Evolutionary conservation across 495 filamentous ascomycete genomes (phyloP), one percentile per base, ranked within the genome.

Genomic region (Aspergillus ostianus): DNA sequence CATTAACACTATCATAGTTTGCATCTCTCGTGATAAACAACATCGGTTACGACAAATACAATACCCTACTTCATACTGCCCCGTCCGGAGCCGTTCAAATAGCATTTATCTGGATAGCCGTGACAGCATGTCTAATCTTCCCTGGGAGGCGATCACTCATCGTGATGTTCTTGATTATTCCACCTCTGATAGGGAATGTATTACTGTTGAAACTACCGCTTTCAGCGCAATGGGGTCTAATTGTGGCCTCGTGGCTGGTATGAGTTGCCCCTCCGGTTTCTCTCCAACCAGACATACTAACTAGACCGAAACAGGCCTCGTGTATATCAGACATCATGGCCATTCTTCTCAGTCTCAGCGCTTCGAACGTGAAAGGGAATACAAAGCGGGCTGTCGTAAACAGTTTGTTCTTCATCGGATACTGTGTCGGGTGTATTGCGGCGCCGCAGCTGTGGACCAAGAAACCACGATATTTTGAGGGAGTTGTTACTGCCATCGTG

Each of bases 351-450:
- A 77, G 75, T 3, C 69, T 86, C 4, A 78, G 79, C 44, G 76
- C 76, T 0, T 82, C 78, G 17, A 87, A 88, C 53, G 75, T 85
- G 6, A 81, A 83, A 7, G 85, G 85, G 15, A 87, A 86, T 69
- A 87, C 86, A 4, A 89, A 87, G 67, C 84, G 84, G n/a, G 70
- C 76, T 12, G 65, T 75, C 2, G 75, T 79, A 23, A 77, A 73
- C 44, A 70, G 73, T n/a, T 53, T 76, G 50, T 75, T 71, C 46
- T 75, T 75, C 59, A 69, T 73, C 41, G 73, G 69, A 0, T 75
- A 73, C 50, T 72, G 67, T 49, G 70, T 63, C n/a, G 73, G 70
- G 7, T 66, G 66, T 47, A 76, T 76, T 45, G 64, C 62, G 1
- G 50, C 51, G 0, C 72, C 73, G 7, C 71, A 71, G 52, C 58